Base-by-base conservation (phyloP, 2,329 filamentous ascomycete species). In the Hypocrella siamensis region DNA sequence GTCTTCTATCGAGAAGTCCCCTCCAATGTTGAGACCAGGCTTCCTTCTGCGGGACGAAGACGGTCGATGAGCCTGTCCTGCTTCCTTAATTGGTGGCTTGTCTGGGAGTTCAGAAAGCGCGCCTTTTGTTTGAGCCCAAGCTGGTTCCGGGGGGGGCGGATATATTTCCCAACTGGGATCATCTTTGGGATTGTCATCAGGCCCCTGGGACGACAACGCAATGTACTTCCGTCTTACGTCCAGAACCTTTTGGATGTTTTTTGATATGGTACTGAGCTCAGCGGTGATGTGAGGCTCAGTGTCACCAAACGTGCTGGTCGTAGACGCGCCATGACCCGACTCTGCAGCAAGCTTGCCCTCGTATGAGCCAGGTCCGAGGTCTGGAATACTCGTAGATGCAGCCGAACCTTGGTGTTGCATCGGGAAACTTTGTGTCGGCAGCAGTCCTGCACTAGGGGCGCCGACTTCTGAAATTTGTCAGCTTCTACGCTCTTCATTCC, bases 171-270 rank as follows among this genome's bases (percentile, higher is more conserved):
- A 98, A 31, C 65, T 69, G 1, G 76, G 67, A 14, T 79, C 71
- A 49, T 96, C 85, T 45, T 84, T 84, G 1, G 90, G 90, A 43
- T 96, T 94, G 49, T 93, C 83, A 10, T 72, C 68, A 6, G 77
- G 68, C 8, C 79, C 70, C 49, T 98, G 90, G 15, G 86, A 61
- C 0, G 90, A 96, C 12, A 94, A 57, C 2, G 72, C 63, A 32
- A 96, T 82, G 54, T 96, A 98, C 46, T 84, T 92, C 51, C 85
- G 77, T 37, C 90, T 75, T 26, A 86, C 65, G 44, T 94, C 83
- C 28, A 94, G 57, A n/a, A 96, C 73, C 42, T 79, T 79, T 51
- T 93, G 82, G 34, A 98, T 84, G 42, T 90, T 92, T 41, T 75
- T 77, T 46, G 92, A 94, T 41, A 98, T 94, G 15, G 74, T 69